phyloP scores from a whole-genome alignment of 2,329 filamentous ascomycete species.

The Aspergillus proliferans region DNA sequence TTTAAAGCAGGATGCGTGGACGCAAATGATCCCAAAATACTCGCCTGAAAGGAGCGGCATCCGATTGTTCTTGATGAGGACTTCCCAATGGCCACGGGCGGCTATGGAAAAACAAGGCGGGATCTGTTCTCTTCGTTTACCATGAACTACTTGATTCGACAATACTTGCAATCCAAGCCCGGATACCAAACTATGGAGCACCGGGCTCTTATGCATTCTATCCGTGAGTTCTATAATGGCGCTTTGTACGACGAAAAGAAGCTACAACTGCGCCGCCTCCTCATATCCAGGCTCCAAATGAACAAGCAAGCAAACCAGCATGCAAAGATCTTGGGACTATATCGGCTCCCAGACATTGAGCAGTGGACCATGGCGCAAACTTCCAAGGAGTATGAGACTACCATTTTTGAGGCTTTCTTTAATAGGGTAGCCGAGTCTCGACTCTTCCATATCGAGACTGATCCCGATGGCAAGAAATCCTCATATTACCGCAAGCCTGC shows the following conservation, averaged over 20 bases:
- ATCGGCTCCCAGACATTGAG: neutral
- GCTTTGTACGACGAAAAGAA: neutral
- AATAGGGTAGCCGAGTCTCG: neutral
- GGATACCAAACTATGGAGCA: neutral
- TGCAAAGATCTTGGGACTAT: neutral
- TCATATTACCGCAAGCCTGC: neutral
- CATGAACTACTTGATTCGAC: constrained; percentile 1
- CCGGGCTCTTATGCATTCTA: neutral
- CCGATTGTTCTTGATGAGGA: constrained; percentile 4
- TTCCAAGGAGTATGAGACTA: neutral
- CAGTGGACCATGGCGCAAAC: neutral
- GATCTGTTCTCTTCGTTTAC: neutral
- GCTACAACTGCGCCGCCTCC: neutral
- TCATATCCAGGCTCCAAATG: neutral
- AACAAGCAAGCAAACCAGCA: neutral
- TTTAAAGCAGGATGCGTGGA: constrained; percentile 1
- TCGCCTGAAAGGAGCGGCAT: constrained; percentile 5
- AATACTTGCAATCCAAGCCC: neutral
- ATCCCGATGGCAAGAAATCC: neutral
- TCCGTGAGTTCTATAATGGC: neutral
- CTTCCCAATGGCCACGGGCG: constrained; percentile 4
- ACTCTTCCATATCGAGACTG: neutral
- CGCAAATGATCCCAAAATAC: constrained; percentile 3
- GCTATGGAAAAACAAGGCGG: constrained; percentile 5
- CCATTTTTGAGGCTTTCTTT: neutral